These are phyloP conservation scores for Yamadazyma diddensiae DNA, from an alignment of 1,139 yeast genomes.

Conservation along the genomic window DNA sequence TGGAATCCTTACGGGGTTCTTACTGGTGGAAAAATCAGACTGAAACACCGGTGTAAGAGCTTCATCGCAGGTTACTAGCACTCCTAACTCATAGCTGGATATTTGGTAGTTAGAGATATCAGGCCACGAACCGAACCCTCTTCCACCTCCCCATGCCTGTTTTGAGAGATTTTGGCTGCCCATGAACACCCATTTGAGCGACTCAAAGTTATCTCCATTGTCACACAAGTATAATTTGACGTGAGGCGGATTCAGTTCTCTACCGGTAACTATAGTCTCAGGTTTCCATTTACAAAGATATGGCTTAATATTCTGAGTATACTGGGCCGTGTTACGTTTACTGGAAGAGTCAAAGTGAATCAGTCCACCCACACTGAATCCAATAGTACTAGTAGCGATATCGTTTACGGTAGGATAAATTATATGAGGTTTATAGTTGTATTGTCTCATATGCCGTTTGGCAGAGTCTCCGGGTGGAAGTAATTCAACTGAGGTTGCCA, in stretches of 20 bases:
- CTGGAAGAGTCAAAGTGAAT: conserved; percentile 46
- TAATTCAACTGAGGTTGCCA: conserved; percentile 16
- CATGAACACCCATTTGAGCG: conserved; percentile 60
- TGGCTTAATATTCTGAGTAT: conserved; percentile 32
- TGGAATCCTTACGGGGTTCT: conserved; percentile 47
- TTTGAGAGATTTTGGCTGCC: conserved; percentile 66
- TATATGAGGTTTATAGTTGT: conserved; percentile 43
- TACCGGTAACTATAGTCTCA: conserved; percentile 16
- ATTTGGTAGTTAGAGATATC: conserved; percentile 23
- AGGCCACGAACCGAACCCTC: conserved; percentile 15
- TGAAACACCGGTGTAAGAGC: conserved; percentile 37
- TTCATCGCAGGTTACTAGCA: conserved; percentile 32
- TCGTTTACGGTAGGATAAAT: conserved; percentile 56
- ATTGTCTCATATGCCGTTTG: conserved; percentile 21
- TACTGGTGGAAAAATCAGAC: conserved; percentile 25
- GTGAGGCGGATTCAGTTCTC: conserved; percentile 39
- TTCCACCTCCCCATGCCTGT: conserved; percentile 68
- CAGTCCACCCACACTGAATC: conserved; percentile 53
- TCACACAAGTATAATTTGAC: conserved; percentile 39
- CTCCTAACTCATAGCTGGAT: conserved; percentile 57
- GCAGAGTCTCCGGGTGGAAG: conserved; percentile 16
- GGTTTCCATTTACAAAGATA: conserved; percentile 33
- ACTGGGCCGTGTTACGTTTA: conserved; percentile 22
- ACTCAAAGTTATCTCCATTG: conserved; percentile 47
- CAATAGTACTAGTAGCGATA: conserved; percentile 40